A percentile compares a stretch with the other conserved stretches of the same genome.
These are phyloP conservation scores for Boletus mariae DNA, from an alignment of 1,284 basidiomycete species.

Conservation along the genomic window DNA sequence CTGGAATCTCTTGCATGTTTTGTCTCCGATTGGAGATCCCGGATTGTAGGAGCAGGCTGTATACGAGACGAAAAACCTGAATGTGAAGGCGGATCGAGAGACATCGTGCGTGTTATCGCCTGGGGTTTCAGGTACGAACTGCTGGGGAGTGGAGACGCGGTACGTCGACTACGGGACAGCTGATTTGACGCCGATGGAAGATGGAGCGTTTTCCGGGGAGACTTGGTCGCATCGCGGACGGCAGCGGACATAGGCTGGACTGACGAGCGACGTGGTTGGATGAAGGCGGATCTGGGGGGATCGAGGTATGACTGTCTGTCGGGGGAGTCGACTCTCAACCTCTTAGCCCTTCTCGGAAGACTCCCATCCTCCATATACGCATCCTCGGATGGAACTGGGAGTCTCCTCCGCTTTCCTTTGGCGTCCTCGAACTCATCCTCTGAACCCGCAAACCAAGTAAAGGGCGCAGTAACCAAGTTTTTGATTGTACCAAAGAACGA, in stretches of 20 bases:
- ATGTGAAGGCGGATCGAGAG: slow-evolving; percentile 51
- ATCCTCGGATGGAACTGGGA: slow-evolving; percentile 34
- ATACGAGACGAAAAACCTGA: slow-evolving; percentile 27
- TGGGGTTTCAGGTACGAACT: slow-evolving; percentile 28
- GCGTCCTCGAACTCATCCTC: slow-evolving; percentile 45
- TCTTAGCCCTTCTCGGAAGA: slow-evolving; percentile 41
- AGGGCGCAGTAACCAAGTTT: slow-evolving; percentile 60
- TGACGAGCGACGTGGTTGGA: slow-evolving; percentile 26
- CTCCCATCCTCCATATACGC: slow-evolving; percentile 28
- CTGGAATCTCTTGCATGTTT: slow-evolving; percentile 33
- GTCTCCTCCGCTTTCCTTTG: slow-evolving; percentile 50
- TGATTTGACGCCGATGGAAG: slow-evolving; percentile 27
- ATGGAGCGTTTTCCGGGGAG: slow-evolving; percentile 30
- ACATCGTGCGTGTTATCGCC: slow-evolving; percentile 53
- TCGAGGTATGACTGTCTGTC: slow-evolving; percentile 49
- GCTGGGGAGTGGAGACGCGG: slow-evolving; percentile 38
- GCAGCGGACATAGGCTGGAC: neutral
- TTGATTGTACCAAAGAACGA: slow-evolving; percentile 58
- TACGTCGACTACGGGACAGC: slow-evolving; percentile 35
- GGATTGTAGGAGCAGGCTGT: slow-evolving; percentile 19
- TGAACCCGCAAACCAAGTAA: slow-evolving; percentile 53
- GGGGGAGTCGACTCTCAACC: slow-evolving; percentile 52
- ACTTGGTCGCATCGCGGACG: slow-evolving; percentile 17
- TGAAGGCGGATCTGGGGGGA: slow-evolving; percentile 47
- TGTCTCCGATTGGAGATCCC: slow-evolving; percentile 40